Evolutionary conservation across 129 eudicot genomes (phyloP).

Genomic region (Escallonia herrerae): DNA sequence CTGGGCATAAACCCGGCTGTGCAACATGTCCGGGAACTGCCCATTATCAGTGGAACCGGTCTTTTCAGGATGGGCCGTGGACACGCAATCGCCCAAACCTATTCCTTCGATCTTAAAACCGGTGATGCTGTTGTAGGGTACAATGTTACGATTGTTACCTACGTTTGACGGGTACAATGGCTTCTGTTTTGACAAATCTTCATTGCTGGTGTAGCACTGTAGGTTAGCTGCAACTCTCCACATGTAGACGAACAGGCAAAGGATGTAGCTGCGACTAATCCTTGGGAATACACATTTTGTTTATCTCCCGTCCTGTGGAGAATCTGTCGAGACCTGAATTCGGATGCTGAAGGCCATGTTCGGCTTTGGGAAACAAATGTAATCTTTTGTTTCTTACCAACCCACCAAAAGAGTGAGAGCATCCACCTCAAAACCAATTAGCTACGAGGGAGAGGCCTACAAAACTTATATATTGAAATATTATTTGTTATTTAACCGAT

Average conservation of each 20-base stretch:
- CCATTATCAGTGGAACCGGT: slow-evolving; percentile 9
- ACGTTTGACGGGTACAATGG: slow-evolving; percentile 19
- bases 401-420: no score
- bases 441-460: no score
- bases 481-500: no score
- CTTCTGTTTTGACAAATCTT: not conserved
- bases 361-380: no score
- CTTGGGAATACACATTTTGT: not conserved
- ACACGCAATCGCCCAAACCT: slow-evolving; percentile 54
- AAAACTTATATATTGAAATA: no score
- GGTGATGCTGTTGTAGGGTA: slow-evolving; percentile 60
- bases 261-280: not conserved
- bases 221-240: not conserved
- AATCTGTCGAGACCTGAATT: no score
- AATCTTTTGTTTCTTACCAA: no score
- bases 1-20: not conserved
- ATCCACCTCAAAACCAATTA: no score
- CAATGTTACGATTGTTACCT: slow-evolving; percentile 52
- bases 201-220: not conserved
- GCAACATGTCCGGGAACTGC: not conserved
- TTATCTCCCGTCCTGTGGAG: not conserved
- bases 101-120: not conserved
- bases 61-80: slow-evolving; percentile 52
- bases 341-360: no score
- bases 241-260: not conserved